These are phyloP conservation scores for Petunia axillaris DNA, from an alignment of 257 asterid species.

Conservation along the genomic window DNA sequence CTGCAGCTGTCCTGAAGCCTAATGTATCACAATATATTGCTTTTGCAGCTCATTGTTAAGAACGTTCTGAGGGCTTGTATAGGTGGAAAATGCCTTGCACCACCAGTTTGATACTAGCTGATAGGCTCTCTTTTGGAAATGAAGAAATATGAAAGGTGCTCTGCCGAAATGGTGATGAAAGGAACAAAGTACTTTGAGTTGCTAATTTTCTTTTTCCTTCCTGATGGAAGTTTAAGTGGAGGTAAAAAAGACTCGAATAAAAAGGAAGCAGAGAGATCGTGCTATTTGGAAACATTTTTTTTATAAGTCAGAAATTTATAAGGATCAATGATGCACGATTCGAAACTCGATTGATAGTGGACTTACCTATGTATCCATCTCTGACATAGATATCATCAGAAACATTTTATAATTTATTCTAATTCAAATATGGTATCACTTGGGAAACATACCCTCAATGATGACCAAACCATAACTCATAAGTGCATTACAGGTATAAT, in stretches of 20 bases:
- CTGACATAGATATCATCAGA: too few species aligned
- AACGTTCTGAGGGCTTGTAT: conserved; percentile 8
- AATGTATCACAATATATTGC: background rate
- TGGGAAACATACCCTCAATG: too few species aligned
- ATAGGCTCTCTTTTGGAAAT: background rate
- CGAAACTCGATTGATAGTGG: too few species aligned
- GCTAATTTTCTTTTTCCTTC: background rate
- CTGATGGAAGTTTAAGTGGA: background rate
- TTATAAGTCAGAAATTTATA: too few species aligned
- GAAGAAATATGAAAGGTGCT: conserved; percentile 4
- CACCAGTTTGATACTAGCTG: background rate
- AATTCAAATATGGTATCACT: too few species aligned
- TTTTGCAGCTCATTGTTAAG: background rate
- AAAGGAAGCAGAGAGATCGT: background rate
- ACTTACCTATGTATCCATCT: too few species aligned
- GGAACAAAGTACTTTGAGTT: background rate
- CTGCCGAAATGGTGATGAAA: conserved; percentile 4
- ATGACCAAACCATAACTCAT: too few species aligned
- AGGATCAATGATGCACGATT: too few species aligned
- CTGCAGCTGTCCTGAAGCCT: background rate
- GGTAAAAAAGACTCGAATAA: background rate
- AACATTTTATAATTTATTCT: too few species aligned
- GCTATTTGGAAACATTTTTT: background rate
- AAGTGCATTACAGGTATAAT: too few species aligned
- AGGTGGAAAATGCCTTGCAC: background rate